Base-by-base conservation (phyloP, 2,329 filamentous ascomycete species). In the Tolypocladium album region DNA sequence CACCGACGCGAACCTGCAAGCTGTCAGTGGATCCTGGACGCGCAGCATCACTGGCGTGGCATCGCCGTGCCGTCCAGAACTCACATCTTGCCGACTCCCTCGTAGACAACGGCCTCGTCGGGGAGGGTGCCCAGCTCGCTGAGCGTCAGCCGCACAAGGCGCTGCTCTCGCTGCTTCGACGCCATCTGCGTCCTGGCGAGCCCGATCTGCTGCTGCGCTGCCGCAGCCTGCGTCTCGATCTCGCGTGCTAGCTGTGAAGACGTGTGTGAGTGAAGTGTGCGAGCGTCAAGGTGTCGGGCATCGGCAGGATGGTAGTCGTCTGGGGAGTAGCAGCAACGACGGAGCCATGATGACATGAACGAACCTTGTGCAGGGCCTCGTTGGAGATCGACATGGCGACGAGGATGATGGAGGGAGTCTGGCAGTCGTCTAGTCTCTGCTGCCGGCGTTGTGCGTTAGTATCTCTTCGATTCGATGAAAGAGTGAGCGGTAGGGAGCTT, bases 81-180 rank as follows among this genome's bases (percentile, higher is more conserved):
- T 69, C 75, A 97, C 94, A 99, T 97, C 78, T 97, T 99, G 58
- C 94, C 94, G 13, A 97, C 88, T 7, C 93, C 93, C 76, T 97
- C 93, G 69, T 97, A 99, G 36, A 96, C 85, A 39, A 87, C 87
- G 0, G 91, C 94, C 56, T 88, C 83, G 22, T 82, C 72, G 4
- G 92, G 88, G 62, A 99, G 76, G 8, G 84, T 82, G n/a, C 85
- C 83, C 57, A 97, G 80, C 75, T 99, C 94, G 64, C 83, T 90
- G 42, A 88, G 83, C 2, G 93, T 97, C 65, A 99, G 79, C 74
- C 96, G 89, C 50, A 95, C 82, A 76, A 97, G 86, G 53, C 94
- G 90, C 70, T 89, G 87, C 72, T 97, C 93, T 61, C 92, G 86
- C 74, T 93, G 90, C 76, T 96, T 96, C 62, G 86, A 81, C 9